Percentiles rank a stretch among this genome's conserved stretches.
These are phyloP conservation scores for Podaxis sp. DNA, from an alignment of 768 basidiomycete genomes.

Conservation along the genomic window DNA sequence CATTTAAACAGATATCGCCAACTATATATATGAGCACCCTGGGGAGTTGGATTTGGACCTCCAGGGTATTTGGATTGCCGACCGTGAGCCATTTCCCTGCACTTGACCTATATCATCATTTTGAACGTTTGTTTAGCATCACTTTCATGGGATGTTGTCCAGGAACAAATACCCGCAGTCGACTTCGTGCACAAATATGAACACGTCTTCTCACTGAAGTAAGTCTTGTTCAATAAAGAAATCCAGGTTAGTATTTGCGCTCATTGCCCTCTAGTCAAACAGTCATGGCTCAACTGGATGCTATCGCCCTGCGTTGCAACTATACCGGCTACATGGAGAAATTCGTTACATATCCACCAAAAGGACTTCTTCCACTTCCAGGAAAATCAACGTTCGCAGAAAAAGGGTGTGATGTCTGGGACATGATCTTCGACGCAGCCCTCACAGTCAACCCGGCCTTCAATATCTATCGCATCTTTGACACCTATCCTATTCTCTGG, in stretches of 20 bases:
- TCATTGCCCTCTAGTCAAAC: constrained; percentile 40
- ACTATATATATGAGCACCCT: constrained; percentile 65
- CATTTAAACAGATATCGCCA: constrained; percentile 55
- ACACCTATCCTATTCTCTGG: constrained; percentile 71
- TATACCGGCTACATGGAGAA: constrained; percentile 60
- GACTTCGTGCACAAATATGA: constrained; percentile 71
- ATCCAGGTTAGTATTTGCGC: neutral
- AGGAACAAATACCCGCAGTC: constrained; percentile 67
- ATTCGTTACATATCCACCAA: constrained; percentile 64
- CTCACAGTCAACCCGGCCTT: constrained; percentile 68
- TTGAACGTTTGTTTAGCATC: constrained; percentile 32
- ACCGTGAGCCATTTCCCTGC: constrained; percentile 43
- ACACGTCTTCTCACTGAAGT: constrained; percentile 73
- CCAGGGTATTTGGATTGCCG: constrained; percentile 68
- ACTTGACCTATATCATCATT: neutral
- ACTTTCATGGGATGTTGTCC: constrained; percentile 60
- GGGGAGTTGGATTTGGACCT: constrained; percentile 47
- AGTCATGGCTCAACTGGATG: constrained; percentile 56
- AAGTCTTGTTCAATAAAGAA: constrained; percentile 15
- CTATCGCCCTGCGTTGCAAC: constrained; percentile 48
- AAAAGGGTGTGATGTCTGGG: constrained; percentile 64
- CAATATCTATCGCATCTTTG: constrained; percentile 74
- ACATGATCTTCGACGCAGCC: constrained; percentile 57
- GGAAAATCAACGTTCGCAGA: constrained; percentile 44
- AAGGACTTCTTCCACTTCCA: constrained; percentile 63